Base-by-base conservation (phyloP, 305 asterid species). In the Ajuga reptans region DNA sequence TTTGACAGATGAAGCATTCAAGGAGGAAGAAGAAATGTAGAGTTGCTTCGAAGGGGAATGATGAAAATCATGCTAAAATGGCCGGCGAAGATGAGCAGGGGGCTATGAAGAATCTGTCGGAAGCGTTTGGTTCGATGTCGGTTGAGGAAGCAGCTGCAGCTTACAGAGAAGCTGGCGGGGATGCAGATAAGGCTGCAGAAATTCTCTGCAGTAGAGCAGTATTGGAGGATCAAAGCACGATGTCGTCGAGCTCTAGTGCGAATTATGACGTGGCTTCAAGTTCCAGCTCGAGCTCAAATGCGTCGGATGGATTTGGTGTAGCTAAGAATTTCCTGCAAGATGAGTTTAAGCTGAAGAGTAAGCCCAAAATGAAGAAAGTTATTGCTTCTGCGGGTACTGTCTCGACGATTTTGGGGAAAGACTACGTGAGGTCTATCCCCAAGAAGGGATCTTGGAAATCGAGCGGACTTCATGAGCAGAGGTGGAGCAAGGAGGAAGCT, bases 361-460 rank as follows among this genome's bases (percentile, higher is more conserved):
- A 65, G 69, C 69, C 77, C 39, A 84, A 74, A 75, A 33, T 51
- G 63, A 90, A 85, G 85, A 92, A 76, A 77, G 84, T 82, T 57
- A 77, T 87, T 64, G 97, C 98, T 29, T 70, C 87, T 57, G 86
- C 96, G 2, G 96, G 98, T 63, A 85, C 80, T 1, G 95, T 92
- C 29, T 87, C 96, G 4, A 71, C 78, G 0, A 77, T 92, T 75
- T 69, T 90, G 81, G 95, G 96, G 56, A 92, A 88, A 79, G 96
- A 87, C 67, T 92, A 92, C 47, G 88, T 86, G 70, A 87, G 96
- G 78, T 87, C 97, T 24, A 42, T 74, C 9, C 82, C 89, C 0
- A 90, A 81, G 81, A 89, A 78, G 85, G 69, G 75, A 24, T 71
- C 81, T 5, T 71, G 69, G 3, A 84, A 84, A 51, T 56, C 60